These are phyloP conservation scores for Aspergillus sp. DNA, from an alignment of 2,329 filamentous ascomycete species.

Conservation along the genomic window DNA sequence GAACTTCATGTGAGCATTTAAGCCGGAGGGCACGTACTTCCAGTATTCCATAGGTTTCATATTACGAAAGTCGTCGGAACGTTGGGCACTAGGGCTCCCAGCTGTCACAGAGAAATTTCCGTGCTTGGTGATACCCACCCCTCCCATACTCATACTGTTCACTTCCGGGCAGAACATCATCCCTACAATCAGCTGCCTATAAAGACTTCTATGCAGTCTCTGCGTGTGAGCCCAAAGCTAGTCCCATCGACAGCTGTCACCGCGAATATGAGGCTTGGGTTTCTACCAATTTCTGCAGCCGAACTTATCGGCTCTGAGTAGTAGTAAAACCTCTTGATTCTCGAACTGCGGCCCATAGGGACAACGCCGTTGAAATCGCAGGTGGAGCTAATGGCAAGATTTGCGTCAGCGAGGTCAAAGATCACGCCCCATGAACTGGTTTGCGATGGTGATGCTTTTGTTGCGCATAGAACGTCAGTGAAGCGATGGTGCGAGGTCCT, in stretches of 20 bases:
- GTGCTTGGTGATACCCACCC: neutral
- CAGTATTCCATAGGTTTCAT: no score
- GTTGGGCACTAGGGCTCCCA: neutral
- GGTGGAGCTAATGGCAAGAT: neutral
- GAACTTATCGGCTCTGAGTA: neutral
- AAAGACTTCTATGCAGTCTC: neutral
- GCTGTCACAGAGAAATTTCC: neutral
- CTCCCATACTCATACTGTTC: neutral
- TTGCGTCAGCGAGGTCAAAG: neutral
- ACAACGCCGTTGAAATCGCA: neutral
- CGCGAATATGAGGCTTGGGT: neutral
- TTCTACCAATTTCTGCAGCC: neutral
- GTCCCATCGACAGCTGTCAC: neutral
- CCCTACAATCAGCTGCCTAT: neutral
- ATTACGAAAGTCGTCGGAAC: no score
- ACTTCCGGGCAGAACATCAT: neutral
- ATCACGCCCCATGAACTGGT: neutral
- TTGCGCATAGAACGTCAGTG: neutral
- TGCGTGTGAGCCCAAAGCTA: neutral
- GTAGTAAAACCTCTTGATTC: neutral
- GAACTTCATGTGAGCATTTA: no score
- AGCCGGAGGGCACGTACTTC: no score
- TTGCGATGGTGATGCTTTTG: neutral
- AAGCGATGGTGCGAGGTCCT: neutral
- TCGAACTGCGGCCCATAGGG: neutral